These are phyloP conservation scores for Myriangium duriaei DNA, from an alignment of 2,329 filamentous ascomycete genomes.

Conservation along the genomic window DNA sequence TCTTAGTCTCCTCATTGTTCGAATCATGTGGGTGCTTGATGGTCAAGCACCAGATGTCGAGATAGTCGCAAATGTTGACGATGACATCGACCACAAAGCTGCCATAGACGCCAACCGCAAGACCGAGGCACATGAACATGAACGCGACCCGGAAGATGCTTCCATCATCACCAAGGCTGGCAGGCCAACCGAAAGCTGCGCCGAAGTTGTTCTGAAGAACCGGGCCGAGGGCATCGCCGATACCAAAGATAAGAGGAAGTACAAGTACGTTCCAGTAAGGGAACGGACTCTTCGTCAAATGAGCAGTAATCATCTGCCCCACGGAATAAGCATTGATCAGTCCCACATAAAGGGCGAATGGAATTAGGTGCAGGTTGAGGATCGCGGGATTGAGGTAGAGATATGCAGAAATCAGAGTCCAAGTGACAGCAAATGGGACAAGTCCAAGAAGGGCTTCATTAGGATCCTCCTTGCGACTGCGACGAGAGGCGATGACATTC, in stretches of 20 bases:
- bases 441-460: slow-evolving; percentile 71
- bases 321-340: slow-evolving; percentile 91
- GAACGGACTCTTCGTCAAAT: slow-evolving; percentile 77
- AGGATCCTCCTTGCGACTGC: slow-evolving; percentile 57
- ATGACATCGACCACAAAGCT: slow-evolving; percentile 97
- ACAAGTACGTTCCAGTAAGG: slow-evolving; percentile 82
- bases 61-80: slow-evolving; percentile 91
- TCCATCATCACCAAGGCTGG: slow-evolving; percentile 46
- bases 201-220: slow-evolving; percentile 37
- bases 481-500: slow-evolving; percentile 75
- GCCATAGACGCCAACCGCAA: slow-evolving; percentile 82
- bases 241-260: slow-evolving; percentile 63
- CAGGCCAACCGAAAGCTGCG: slow-evolving; percentile 54
- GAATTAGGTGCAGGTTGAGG: slow-evolving; percentile 69
- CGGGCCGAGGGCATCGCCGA: slow-evolving; percentile 70
- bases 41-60: slow-evolving; percentile 96
- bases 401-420: slow-evolving; percentile 66
- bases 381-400: slow-evolving; percentile 76
- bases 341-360: slow-evolving; percentile 79
- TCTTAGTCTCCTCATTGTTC: slow-evolving; percentile 7
- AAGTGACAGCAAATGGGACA: slow-evolving; percentile 65
- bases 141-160: slow-evolving; percentile 79
- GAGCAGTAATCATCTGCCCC: slow-evolving; percentile 88
- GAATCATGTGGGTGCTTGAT: slow-evolving; percentile 65
- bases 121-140: slow-evolving; percentile 75